phyloP scores from a whole-genome alignment of 2,329 filamentous ascomycete genomes.

The Hortaea sp. region DNA sequence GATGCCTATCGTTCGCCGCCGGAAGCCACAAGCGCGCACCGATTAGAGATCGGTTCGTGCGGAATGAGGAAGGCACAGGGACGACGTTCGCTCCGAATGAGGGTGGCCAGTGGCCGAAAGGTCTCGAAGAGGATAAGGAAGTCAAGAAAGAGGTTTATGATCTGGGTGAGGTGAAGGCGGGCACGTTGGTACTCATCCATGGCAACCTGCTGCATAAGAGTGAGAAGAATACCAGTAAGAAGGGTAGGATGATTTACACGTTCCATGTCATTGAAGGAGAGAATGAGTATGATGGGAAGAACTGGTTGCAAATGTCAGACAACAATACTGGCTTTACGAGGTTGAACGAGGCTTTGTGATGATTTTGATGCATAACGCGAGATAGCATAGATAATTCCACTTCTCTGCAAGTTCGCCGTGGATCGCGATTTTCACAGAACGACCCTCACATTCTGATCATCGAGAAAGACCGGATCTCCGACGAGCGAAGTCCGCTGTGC shows the following conservation, averaged over 20 bases:
- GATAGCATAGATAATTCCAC: no score
- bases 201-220: conserved; percentile 95
- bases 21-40: conserved; percentile 69
- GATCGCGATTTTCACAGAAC: no score
- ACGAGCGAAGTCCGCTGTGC: no score
- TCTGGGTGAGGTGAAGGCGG: conserved; percentile 79
- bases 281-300: conserved; percentile 68
- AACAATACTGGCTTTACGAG: conserved; percentile 59
- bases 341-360: conserved; percentile 13
- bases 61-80: conserved; percentile 49
- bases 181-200: conserved; percentile 85
- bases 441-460: no score
- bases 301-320: conserved; percentile 79
- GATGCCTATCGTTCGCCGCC: conserved; percentile 75
- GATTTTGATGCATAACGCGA: background rate
- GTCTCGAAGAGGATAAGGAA: conserved; percentile 30
- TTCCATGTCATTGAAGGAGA: conserved; percentile 92
- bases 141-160: conserved; percentile 53
- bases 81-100: conserved; percentile 51
- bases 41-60: conserved; percentile 65
- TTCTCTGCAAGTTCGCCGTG: no score
- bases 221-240: conserved; percentile 77
- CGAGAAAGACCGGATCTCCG: no score
- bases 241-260: conserved; percentile 90
- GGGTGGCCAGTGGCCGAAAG: conserved; percentile 43